Percentiles rank a stretch among this genome's conserved stretches.
Conservation (phyloP, 495 filamentous ascomycete species). For the Arthonia radiata region DNA sequence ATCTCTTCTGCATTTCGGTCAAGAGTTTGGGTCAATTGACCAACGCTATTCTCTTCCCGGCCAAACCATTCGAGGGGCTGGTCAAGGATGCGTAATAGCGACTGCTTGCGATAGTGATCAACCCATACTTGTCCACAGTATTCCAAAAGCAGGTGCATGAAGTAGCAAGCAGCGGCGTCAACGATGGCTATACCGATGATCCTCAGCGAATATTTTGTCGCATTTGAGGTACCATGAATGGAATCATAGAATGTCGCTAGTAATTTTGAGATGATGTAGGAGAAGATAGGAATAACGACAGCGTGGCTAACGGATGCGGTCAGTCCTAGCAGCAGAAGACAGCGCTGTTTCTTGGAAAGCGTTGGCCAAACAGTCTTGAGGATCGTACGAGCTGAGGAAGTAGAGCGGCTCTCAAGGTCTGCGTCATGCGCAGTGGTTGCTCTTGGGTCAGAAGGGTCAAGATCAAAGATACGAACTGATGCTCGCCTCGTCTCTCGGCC, state of each 20-base stretch:
- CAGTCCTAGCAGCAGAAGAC: constrained; percentile 35
- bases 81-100: constrained; percentile 42
- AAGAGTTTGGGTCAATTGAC: constrained; percentile 39
- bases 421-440: too few relatives aligned
- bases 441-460: too few relatives aligned
- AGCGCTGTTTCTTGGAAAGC: constrained; percentile 23
- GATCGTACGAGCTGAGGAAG: too few relatives aligned
- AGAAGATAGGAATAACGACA: constrained; percentile 50
- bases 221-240: constrained; percentile 16
- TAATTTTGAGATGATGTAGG: constrained; percentile 51
- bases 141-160: constrained; percentile 47
- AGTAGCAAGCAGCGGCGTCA: constrained; percentile 38
- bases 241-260: constrained; percentile 39
- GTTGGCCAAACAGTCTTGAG: constrained; percentile 49
- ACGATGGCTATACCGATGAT: constrained; percentile 42
- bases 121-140: constrained; percentile 55
- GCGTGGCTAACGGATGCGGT: constrained; percentile 36
- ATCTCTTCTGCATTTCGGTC: constrained; percentile 76
- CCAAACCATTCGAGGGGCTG: constrained; percentile 81
- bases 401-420: too few relatives aligned
- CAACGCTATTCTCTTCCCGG: constrained; percentile 34
- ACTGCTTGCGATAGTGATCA: constrained; percentile 39
- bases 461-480: too few relatives aligned
- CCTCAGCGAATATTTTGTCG: constrained; percentile 39
- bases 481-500: too few relatives aligned